These are phyloP conservation scores for Groenewaldozyma salmanticensis DNA, from an alignment of 805 yeast genomes.

Conservation along the genomic window DNA sequence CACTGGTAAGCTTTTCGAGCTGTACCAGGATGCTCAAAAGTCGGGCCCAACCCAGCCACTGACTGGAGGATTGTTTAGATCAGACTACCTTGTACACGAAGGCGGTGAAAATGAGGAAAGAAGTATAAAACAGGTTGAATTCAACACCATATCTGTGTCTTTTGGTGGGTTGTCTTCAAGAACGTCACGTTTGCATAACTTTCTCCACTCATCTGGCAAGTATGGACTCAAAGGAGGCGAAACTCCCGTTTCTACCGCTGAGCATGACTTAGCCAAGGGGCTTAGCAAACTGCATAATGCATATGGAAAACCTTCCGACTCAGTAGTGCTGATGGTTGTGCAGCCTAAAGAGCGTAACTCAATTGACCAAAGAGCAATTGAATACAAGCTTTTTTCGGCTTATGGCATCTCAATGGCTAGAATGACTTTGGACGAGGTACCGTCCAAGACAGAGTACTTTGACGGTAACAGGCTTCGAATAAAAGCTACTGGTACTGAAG, in stretches of 20 bases:
- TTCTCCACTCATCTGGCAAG: constrained; percentile 31
- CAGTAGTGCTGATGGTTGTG: constrained; percentile 59
- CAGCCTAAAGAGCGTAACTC: constrained; percentile 84
- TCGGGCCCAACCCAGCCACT: constrained; percentile 48
- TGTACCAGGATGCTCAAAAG: constrained; percentile 37
- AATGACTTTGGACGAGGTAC: constrained; percentile 53
- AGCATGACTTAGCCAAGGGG: constrained; percentile 52
- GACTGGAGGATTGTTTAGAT: constrained; percentile 76
- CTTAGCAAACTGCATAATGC: constrained; percentile 54
- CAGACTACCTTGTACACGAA: constrained; percentile 79
- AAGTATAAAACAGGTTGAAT: constrained; percentile 85
- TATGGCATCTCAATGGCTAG: constrained; percentile 56
- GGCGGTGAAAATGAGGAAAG: constrained; percentile 22
- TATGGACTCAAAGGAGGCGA: constrained; percentile 20
- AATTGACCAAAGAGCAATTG: constrained; percentile 83
- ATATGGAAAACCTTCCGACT: constrained; percentile 30
- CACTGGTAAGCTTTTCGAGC: constrained; percentile 66
- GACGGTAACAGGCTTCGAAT: constrained; percentile 31
- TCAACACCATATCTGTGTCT: constrained; percentile 91
- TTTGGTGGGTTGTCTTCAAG: constrained; percentile 84
- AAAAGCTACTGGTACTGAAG: constrained; percentile 50
- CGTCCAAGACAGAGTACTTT: constrained; percentile 7
- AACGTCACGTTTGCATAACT: constrained; percentile 67
- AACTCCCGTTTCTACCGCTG: constrained; percentile 61
- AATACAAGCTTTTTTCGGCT: constrained; percentile 50